Base-by-base conservation (phyloP, 73 alveolate species). In the Effrenium voratum region DNA sequence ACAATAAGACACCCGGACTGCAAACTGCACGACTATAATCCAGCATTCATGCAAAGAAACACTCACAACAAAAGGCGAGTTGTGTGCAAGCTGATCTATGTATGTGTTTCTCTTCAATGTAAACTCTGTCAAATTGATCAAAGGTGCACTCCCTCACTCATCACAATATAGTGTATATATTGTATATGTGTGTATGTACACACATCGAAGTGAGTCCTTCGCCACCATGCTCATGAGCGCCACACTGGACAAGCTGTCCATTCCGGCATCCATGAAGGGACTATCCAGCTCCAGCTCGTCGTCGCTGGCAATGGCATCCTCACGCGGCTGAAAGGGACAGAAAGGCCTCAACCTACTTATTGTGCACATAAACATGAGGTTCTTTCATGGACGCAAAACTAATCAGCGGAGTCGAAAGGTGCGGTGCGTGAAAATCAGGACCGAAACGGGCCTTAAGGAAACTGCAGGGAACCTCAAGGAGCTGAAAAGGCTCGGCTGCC, bases 191-290 rank as follows among this genome's bases (percentile, higher is more conserved):
- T 72, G 40, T 72, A 72, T 32, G 10, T 72, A 72, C 40, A 72
- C n/a, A 72, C 63, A 52, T 52, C 63, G 26, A 52, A 52, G 19
- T 52, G 63, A 52, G 86, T 38, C 97, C 97, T 90, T 90, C 34
- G 97, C 97, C 87, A 90, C 97, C 97, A 90, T 90, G 97, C 97
- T 90, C 97, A 90, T 90, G 59, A 90, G 87, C 44, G 97, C 97
- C 28, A 90, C 97, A 41, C 97, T 90, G 87, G 97, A 90, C 76
- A 90, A 41, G 40, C 97, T 90, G 97, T 90, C 97, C 97, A 90
- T 90, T 32, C 97, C 97, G 16, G 97, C 97, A 36, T 90, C 97
- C 97, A 90, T 90, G 97, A 90, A 90, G 52, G 97, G 97, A 70
- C 97, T 90, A 63, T 90, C 97, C 57, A 90, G 46, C n/a, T 90